A percentile compares a stretch with the other conserved stretches of the same genome.
Conservation (phyloP, 495 filamentous ascomycete genomes). For the Lindgomyces ingoldianus region DNA sequence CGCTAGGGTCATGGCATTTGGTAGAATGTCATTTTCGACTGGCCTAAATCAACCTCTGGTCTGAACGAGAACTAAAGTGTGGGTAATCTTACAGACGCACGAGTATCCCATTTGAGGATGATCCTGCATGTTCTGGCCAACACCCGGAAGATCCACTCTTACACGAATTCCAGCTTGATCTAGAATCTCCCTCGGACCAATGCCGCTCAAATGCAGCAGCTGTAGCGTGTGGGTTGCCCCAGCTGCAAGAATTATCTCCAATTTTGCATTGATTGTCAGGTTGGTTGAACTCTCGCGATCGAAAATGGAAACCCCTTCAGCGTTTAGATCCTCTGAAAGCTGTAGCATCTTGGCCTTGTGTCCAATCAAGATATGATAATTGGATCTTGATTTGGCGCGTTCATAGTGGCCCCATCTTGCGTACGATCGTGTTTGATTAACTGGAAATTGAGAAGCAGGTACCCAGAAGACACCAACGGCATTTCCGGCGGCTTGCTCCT, state of each 20-base stretch:
- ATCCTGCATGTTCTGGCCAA: conserved; percentile 25
- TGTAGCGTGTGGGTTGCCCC: conserved; percentile 60
- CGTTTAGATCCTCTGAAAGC: conserved; percentile 33
- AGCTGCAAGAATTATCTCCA: conserved; percentile 61
- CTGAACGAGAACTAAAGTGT: no score
- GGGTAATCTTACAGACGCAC: no score
- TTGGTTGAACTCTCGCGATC: conserved; percentile 31
- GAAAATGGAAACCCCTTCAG: conserved; percentile 41
- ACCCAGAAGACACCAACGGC: no score
- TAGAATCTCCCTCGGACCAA: conserved; percentile 52
- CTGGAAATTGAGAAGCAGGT: no score
- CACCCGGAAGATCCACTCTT: conserved; percentile 49
- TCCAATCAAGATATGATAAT: conserved; percentile 25
- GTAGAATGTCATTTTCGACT: conserved; percentile 16
- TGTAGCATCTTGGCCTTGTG: no score
- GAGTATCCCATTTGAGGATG: no score
- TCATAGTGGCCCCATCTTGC: no score
- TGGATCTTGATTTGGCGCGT: conserved; percentile 23
- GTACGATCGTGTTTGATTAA: no score
- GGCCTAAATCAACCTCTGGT: conserved; percentile 9
- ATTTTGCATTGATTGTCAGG: conserved; percentile 48
- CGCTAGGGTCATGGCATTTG: conserved; percentile 11
- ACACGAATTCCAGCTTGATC: conserved; percentile 48
- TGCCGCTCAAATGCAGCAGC: conserved; percentile 58
- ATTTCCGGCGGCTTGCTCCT: no score